A percentile compares a stretch with the other conserved stretches of the same genome.
These are phyloP conservation scores for Miscanthus lutarioriparius DNA, from an alignment of 176 grass and related monocot species.

Conservation along the genomic window DNA sequence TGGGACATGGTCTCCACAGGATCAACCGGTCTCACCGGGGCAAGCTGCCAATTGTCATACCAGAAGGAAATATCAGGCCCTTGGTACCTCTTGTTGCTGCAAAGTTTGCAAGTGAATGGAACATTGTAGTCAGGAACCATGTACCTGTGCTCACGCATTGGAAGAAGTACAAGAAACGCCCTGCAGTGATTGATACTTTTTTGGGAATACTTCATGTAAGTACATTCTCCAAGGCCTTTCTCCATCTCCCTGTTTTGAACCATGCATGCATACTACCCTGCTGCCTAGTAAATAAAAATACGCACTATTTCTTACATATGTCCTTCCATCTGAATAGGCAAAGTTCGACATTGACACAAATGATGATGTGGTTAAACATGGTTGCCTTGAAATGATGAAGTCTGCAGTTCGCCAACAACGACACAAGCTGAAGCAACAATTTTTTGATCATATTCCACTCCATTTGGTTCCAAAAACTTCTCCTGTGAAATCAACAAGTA, in stretches of 20 bases:
- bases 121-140: not conserved
- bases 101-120: not conserved
- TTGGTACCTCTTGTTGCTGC: not conserved
- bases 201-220: too few relatives aligned
- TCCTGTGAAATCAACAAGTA: not conserved
- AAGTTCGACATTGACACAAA: not conserved
- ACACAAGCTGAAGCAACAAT: not conserved
- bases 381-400: not conserved
- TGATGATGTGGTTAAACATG: not conserved
- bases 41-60: not conserved
- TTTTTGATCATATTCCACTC: not conserved
- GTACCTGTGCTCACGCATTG: not conserved
- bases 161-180: not conserved
- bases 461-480: not conserved
- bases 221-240: too few relatives aligned
- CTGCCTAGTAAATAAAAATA: too few relatives aligned
- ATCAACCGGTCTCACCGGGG: not conserved
- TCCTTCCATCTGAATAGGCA: not conserved
- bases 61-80: not conserved
- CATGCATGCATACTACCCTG: too few relatives aligned
- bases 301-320: too few relatives aligned
- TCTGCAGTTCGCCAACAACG: not conserved
- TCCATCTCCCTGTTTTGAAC: too few relatives aligned
- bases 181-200: not conserved
- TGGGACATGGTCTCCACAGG: not conserved